Base-by-base conservation (phyloP, 1,139 yeast species). In the Zygosaccharomyces pseudobailii region DNA sequence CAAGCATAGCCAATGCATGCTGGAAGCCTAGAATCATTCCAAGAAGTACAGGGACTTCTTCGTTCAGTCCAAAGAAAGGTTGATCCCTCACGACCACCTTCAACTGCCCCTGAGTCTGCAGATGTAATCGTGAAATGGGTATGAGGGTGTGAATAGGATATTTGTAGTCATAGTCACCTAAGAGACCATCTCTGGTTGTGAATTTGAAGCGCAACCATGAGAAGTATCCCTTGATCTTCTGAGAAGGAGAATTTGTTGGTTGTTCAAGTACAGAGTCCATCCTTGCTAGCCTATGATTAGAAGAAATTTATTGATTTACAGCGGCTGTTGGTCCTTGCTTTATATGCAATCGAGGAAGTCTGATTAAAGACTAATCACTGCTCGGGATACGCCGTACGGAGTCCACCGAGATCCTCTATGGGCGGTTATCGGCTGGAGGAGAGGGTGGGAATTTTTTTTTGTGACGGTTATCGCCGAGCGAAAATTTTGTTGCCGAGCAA, bases 1-100 rank as follows among this genome's bases (percentile, higher is more conserved):
- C 96, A 69, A 89, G 70, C 95, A 88, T 87, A 37, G 96, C 84
- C 56, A 89, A 70, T 1, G 95, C 73, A 64, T 89, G 97, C 69
- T 88, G 96, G 56, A 89, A 75, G 13, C 96, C 96, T 39, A 89
- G 75, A 5, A 88, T 55, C 46, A 85, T 67, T 1, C 95, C 95
- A 46, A 88, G 71, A 10, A 85, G 61, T 20, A 87, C 58, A 0
- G 97, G 97, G 80, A 89, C 82, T 5, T 82, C 86, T 36, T 84
- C 79, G 63, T 87, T 71, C 41, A 88, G 69, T 2, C 92, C 88
- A 59, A 88, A 88, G 66, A 88, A 88, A 9, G 95, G 95, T 60
- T 87, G 82, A 41, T 78, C 72, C 55, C 77, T 76, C 22, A 74
- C 70, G 24, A 71, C 69, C 47, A 71, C 73, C 45, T 73, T 73